Base-by-base conservation (phyloP, 2,329 filamentous ascomycete species). In the Onygenales sp. region DNA sequence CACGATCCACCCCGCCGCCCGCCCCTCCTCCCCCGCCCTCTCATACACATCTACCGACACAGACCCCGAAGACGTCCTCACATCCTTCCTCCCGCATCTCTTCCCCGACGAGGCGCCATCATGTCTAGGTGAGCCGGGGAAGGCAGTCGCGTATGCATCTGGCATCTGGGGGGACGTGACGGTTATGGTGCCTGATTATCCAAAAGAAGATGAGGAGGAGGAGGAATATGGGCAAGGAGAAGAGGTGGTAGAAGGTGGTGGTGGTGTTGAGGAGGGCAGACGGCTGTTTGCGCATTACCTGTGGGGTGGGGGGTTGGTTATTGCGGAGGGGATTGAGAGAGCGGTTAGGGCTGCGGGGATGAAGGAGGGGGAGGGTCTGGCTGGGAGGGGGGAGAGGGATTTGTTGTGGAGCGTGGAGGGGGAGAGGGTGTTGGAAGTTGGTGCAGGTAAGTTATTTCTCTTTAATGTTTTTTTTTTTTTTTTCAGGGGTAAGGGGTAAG, bases 251-350 rank as follows among this genome's bases (percentile, higher is more conserved):
- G 6, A 49, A 32, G 55, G 59, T 10, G 54, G 44, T 2, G 37
- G 43, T 34, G 33, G 58, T 8, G 60, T 65, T 3, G 76, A 82
- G 52, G 70, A 75, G 50, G 73, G 75, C 42, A 59, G 80, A 50
- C 68, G 66, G 49, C 73, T 82, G 37, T 82, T 81, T 66, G 78
- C 78, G 36, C 80, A 83, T 65, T 77, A 81, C 58, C 61, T 83
- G 31, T 83, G 80, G 80, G 82, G 80, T 62, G 75, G 79, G 2
- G 69, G 62, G 0, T 63, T 74, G 59, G 65, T 74, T n/a, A 63
- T 71, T 40, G 71, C 72, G 4, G 70, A 73, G 56, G 66, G 65
- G 2, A 61, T 75, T 2, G 71, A 59, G 53, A 54, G 21, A n/a
- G 50, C 56, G 42, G 46, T 6, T 14, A 21, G 31, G 39, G 11